Percentiles rank a stretch among this genome's conserved stretches.
Evolutionary conservation across 805 yeast genomes (phyloP).

Genomic region (Pichia californica): DNA sequence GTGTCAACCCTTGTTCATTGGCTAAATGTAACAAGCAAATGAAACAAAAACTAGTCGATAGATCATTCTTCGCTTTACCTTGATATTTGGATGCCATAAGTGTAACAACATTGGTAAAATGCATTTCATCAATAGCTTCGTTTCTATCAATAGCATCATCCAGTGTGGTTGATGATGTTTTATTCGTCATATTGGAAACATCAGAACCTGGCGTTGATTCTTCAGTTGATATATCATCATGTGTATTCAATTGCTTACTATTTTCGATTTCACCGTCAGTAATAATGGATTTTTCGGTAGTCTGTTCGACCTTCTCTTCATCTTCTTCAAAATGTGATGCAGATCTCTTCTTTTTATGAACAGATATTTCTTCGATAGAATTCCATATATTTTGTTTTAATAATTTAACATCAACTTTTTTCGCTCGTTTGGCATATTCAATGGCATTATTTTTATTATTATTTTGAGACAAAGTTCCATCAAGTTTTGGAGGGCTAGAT

Average conservation of each 20-base stretch:
- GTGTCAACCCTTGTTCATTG: slow-evolving; percentile 40
- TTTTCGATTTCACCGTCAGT: too few relatives aligned
- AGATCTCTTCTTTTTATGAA: slow-evolving; percentile 22
- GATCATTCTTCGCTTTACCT: slow-evolving; percentile 33
- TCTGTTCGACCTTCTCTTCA: too few relatives aligned
- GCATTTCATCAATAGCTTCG: slow-evolving; percentile 13
- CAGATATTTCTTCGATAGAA: slow-evolving; percentile 27
- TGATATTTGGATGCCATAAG: slow-evolving; percentile 32
- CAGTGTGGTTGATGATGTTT: not conserved
- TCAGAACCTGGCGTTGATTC: not conserved
- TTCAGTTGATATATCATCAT: not conserved
- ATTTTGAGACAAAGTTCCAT: not conserved
- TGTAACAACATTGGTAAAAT: slow-evolving; percentile 32
- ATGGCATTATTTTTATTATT: not conserved
- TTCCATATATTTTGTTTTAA: slow-evolving; percentile 43
- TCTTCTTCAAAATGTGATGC: slow-evolving; percentile 25
- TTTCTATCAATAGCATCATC: slow-evolving; percentile 1
- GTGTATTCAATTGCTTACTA: not conserved
- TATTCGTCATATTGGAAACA: not conserved
- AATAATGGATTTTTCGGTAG: too few relatives aligned
- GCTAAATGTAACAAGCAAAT: slow-evolving; percentile 45
- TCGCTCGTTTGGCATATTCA: slow-evolving; percentile 41
- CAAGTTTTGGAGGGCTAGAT: not conserved
- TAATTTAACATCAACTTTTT: slow-evolving; percentile 41
- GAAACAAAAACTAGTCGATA: slow-evolving; percentile 45